These are phyloP conservation scores for Rutstroemia sp. DNA, from an alignment of 2,329 filamentous ascomycete species.

Conservation along the genomic window DNA sequence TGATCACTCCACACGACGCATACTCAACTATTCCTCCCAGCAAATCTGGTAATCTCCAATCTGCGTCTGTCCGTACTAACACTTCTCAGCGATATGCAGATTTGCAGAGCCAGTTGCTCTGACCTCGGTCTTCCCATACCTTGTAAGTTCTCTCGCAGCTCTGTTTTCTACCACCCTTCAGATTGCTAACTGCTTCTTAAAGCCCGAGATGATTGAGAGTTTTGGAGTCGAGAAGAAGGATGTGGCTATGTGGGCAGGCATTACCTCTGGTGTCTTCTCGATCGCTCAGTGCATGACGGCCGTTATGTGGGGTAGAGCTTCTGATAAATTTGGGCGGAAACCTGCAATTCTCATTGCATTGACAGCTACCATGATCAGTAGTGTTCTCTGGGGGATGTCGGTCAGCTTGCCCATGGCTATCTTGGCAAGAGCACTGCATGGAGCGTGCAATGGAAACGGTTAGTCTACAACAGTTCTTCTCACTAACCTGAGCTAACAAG, in stretches of 20 bases:
- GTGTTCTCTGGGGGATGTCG: slow-evolving; percentile 78
- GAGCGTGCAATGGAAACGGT: slow-evolving; percentile 81
- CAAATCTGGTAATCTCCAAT: neutral
- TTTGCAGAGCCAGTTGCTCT: slow-evolving; percentile 69
- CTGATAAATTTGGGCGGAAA: slow-evolving; percentile 76
- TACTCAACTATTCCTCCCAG: neutral
- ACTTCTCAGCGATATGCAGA: slow-evolving; percentile 58
- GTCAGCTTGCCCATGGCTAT: slow-evolving; percentile 75
- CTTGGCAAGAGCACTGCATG: slow-evolving; percentile 66
- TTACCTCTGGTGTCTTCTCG: slow-evolving; percentile 66
- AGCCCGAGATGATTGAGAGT: slow-evolving; percentile 76
- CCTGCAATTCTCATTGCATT: slow-evolving; percentile 69
- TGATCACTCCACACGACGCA: neutral
- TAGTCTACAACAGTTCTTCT: slow-evolving; percentile 2
- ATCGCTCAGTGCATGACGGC: slow-evolving; percentile 64
- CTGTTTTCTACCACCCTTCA: neutral
- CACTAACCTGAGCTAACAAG: slow-evolving; percentile 16
- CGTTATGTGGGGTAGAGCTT: slow-evolving; percentile 67
- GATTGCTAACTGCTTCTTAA: slow-evolving; percentile 31
- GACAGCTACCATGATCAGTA: slow-evolving; percentile 71
- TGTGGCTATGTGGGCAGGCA: slow-evolving; percentile 73
- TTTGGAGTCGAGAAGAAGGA: slow-evolving; percentile 65
- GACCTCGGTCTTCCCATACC: slow-evolving; percentile 40
- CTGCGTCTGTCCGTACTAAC: neutral
- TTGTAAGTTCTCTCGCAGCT: slow-evolving; percentile 30